These are phyloP conservation scores for grape (Vitis vinifera) DNA, from an alignment of 164 flowering plant species.

Conservation along the genomic window DNA sequence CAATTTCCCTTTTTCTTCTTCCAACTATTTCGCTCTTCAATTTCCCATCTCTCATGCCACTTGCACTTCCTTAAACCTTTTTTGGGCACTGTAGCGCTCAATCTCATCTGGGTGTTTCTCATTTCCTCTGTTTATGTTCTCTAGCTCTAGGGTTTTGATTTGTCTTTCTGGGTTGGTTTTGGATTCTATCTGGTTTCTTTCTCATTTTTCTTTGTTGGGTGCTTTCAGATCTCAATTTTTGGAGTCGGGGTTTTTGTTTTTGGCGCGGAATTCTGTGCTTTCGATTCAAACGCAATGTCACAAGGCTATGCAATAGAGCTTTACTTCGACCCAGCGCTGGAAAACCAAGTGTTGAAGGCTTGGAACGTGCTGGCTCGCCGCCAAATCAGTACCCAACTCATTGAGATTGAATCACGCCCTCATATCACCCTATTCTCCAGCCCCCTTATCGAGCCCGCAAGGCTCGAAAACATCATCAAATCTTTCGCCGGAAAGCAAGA, in stretches of 20 bases:
- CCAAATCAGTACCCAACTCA: slow-evolving; percentile 91
- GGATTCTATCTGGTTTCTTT: not conserved
- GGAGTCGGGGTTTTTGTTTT: slow-evolving; percentile 1
- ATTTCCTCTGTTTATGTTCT: not conserved
- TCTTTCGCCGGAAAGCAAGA: slow-evolving; percentile 72
- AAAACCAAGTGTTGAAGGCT: slow-evolving; percentile 96
- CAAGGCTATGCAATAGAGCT: slow-evolving; percentile 87
- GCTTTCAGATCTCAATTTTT: slow-evolving; percentile 10
- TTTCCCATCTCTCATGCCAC: not conserved
- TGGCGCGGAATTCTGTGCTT: not conserved
- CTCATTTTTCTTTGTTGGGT: slow-evolving; percentile 5
- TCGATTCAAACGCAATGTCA: slow-evolving; percentile 45
- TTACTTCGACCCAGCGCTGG: slow-evolving; percentile 94
- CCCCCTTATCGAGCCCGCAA: slow-evolving; percentile 57
- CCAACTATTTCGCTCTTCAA: not conserved
- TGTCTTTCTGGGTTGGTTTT: not conserved
- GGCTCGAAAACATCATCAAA: slow-evolving; percentile 58
- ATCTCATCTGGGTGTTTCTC: slow-evolving; percentile 1
- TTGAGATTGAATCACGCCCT: slow-evolving; percentile 94
- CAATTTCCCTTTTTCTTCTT: not conserved
- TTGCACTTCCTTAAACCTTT: not conserved
- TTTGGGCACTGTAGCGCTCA: not conserved
- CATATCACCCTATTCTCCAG: slow-evolving; percentile 84
- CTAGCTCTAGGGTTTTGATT: not conserved
- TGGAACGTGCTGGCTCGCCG: slow-evolving; percentile 95